Conservation (phyloP, 352 stramenopile species). For the Phytopythium delawarense region DNA sequence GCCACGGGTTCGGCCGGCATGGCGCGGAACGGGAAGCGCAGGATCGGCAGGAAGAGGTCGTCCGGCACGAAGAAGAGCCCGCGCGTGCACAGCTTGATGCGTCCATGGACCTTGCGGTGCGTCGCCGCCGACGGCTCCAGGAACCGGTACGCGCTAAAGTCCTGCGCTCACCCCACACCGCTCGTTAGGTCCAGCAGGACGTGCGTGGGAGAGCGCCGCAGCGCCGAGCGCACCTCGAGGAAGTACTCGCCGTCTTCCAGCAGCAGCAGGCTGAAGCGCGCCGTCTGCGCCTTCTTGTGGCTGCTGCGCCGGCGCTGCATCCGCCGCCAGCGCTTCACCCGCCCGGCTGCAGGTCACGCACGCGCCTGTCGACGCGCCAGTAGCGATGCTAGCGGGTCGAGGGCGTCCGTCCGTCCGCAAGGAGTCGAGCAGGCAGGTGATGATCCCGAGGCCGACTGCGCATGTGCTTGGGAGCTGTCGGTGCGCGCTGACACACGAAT, state of each 20-base stretch:
- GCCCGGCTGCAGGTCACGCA: too few species aligned
- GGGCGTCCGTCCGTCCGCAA: neutral
- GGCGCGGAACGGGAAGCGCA: conserved; percentile 77
- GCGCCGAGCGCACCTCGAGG: conserved; percentile 47
- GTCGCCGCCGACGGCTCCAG: conserved; percentile 31
- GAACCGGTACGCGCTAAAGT: conserved; percentile 62
- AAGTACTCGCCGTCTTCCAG: conserved; percentile 92
- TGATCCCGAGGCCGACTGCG: neutral
- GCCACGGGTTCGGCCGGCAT: conserved; percentile 50
- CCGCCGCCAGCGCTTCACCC: neutral
- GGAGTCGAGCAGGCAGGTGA: neutral
- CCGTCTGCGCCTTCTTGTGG: conserved; percentile 35
- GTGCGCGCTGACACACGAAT: neutral
- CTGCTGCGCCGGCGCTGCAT: conserved; percentile 26
- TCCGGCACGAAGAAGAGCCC: conserved; percentile 88
- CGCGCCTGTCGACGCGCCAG: too few species aligned
- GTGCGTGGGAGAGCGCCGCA: neutral
- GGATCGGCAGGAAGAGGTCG: conserved; percentile 59
- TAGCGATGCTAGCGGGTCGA: neutral
- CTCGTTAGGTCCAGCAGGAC: too few species aligned
- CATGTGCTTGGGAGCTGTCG: neutral
- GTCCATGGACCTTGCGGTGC: conserved; percentile 44
- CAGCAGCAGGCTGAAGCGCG: conserved; percentile 87
- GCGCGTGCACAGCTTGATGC: conserved; percentile 83
- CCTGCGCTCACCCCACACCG: conserved; percentile 19